A percentile compares a stretch with the other conserved stretches of the same genome.
Conservation (phyloP, 768 basidiomycete genomes). For the Agrocybe praecox region DNA sequence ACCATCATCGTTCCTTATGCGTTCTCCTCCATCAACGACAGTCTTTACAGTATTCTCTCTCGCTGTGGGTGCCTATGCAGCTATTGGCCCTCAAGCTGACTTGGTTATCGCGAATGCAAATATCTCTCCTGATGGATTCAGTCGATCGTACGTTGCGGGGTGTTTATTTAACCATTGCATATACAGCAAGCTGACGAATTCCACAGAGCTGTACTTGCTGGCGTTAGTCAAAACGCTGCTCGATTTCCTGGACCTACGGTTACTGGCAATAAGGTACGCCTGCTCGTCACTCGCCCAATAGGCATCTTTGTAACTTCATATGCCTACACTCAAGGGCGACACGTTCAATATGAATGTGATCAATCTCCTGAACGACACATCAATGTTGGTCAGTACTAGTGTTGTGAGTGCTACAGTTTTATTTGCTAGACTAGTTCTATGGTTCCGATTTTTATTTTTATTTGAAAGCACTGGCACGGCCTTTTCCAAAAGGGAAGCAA, state of each 20-base stretch:
- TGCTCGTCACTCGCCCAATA: too few relatives aligned
- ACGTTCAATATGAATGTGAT: slow-evolving; percentile 48
- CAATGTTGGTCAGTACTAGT: slow-evolving; percentile 50
- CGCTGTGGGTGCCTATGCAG: not conserved
- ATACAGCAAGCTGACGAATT: not conserved
- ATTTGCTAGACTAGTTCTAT: too few relatives aligned
- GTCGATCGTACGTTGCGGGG: slow-evolving; percentile 20
- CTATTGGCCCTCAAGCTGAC: slow-evolving; percentile 29
- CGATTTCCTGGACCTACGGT: slow-evolving; percentile 20
- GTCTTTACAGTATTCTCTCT: not conserved
- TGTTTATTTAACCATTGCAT: not conserved
- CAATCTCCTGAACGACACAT: slow-evolving; percentile 42
- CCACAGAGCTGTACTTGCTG: slow-evolving; percentile 19
- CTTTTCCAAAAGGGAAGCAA: slow-evolving; percentile 42
- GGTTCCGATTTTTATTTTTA: not conserved
- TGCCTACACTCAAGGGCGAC: slow-evolving; percentile 28
- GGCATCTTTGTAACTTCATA: not conserved
- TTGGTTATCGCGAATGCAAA: slow-evolving; percentile 41
- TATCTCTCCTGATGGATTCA: slow-evolving; percentile 53
- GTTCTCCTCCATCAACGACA: not conserved
- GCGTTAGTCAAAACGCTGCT: not conserved
- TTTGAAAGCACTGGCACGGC: slow-evolving; percentile 51
- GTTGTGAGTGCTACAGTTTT: slow-evolving; percentile 35
- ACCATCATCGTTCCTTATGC: not conserved
- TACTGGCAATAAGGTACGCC: slow-evolving; percentile 9